These are phyloP conservation scores for Torrubiella hemipterigena DNA, from an alignment of 2,329 filamentous ascomycete species.

Conservation along the genomic window DNA sequence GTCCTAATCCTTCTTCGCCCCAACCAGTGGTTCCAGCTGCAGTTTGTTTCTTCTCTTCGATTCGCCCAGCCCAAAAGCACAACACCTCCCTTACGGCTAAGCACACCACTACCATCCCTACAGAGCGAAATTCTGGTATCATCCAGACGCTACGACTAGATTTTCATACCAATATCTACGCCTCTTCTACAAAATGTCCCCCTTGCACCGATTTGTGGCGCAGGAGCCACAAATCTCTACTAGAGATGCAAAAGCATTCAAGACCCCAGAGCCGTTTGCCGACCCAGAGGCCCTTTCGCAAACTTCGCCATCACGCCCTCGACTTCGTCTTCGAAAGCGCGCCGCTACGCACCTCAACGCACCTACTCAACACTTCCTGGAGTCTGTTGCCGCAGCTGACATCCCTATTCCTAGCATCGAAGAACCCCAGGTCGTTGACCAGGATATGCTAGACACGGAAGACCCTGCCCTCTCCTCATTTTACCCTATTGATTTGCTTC, in stretches of 20 bases:
- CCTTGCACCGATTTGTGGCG: conserved; percentile 31
- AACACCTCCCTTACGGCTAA: no score
- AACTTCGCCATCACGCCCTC: conserved; percentile 39
- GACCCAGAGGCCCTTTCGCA: conserved; percentile 22
- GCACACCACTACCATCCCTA: no score
- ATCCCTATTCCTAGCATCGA: conserved; percentile 55
- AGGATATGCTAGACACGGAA: conserved; percentile 27
- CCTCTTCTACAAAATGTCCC: conserved; percentile 24
- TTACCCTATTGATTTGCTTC: conserved; percentile 15
- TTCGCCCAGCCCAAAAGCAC: no score
- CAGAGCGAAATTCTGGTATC: no score
- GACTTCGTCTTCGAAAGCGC: conserved; percentile 43
- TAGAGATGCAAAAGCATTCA: conserved; percentile 27
- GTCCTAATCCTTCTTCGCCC: no score
- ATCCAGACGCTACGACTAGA: no score
- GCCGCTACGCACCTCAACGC: conserved; percentile 39
- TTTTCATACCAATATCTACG: no score
- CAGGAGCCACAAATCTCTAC: conserved; percentile 31
- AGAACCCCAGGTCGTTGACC: conserved; percentile 33
- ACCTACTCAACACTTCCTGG: conserved; percentile 55
- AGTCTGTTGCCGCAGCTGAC: conserved; percentile 53
- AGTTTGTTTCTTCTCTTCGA: no score
- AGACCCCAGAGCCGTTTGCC: conserved; percentile 39
- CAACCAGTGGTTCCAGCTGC: no score
- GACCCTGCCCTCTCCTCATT: conserved; percentile 21